Evolutionary conservation across 345 rosid species (phyloP).

Genomic region (Eucalyptus pumila): DNA sequence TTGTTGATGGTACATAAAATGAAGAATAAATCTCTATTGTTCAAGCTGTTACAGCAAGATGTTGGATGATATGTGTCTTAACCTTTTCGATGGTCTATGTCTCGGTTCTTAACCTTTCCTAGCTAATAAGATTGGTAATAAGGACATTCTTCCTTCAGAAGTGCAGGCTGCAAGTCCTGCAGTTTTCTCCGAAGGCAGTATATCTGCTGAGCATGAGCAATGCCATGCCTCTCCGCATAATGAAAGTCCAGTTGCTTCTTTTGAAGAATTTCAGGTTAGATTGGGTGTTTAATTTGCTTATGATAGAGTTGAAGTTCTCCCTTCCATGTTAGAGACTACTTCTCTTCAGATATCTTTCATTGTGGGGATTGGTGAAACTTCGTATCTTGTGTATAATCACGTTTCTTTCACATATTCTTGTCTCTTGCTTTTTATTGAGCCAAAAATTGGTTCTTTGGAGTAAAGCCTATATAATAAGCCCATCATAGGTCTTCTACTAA

Average conservation of each 20-base stretch:
- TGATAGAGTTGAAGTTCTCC: neutral
- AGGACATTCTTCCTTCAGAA: slow-evolving; percentile 11
- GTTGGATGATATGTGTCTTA: neutral
- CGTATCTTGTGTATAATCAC: neutral
- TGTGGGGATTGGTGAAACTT: neutral
- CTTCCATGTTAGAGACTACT: neutral
- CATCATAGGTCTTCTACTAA: neutral
- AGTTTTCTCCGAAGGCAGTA: slow-evolving; percentile 21
- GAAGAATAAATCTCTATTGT: neutral
- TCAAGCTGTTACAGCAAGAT: neutral
- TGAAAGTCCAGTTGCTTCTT: slow-evolving; percentile 28
- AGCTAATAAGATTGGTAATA: slow-evolving; percentile 3
- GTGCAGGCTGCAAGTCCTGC: slow-evolving; percentile 13
- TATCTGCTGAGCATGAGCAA: slow-evolving; percentile 18
- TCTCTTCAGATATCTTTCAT: neutral
- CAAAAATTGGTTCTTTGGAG: neutral
- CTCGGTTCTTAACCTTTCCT: neutral
- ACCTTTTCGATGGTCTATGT: neutral
- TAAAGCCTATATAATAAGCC: neutral
- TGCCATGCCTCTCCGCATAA: slow-evolving; percentile 17
- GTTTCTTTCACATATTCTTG: neutral
- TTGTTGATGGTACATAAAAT: neutral
- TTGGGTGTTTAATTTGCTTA: neutral
- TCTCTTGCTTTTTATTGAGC: neutral
- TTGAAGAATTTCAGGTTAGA: slow-evolving; percentile 23